A percentile compares a stretch with the other conserved stretches of the same genome.
phyloP scores from a whole-genome alignment of 108 stramenopile species.

The Skeletonema potamos region DNA sequence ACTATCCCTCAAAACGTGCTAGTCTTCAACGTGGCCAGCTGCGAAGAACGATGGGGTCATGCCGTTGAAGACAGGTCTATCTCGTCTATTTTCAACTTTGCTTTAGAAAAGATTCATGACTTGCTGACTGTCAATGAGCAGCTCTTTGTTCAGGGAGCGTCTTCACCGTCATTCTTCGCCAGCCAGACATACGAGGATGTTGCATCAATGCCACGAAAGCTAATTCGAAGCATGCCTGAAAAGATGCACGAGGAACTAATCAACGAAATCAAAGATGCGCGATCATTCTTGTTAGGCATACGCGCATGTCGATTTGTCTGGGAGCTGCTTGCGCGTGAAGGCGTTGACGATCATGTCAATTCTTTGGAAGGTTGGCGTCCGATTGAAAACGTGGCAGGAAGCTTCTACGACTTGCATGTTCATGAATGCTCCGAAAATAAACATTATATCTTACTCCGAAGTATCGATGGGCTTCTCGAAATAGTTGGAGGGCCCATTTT shows the following conservation, averaged over 20 bases:
- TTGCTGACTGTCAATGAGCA: conserved; percentile 4
- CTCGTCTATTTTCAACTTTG: conserved; percentile 49
- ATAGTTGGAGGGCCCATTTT: conserved; percentile 11
- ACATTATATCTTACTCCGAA: conserved; percentile 33
- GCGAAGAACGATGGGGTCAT: conserved; percentile 36
- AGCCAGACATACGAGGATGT: conserved; percentile 26
- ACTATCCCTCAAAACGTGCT: conserved; percentile 27
- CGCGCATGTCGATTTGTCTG: conserved; percentile 49
- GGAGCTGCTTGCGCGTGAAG: conserved; percentile 49
- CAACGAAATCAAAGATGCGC: conserved; percentile 44
- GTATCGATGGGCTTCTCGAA: conserved; percentile 13
- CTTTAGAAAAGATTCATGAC: conserved; percentile 42
- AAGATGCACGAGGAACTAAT: conserved; percentile 32
- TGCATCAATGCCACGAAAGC: conserved; percentile 2
- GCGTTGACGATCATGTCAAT: conserved; percentile 42
- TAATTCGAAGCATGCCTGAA: conserved; percentile 16
- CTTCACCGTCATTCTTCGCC: conserved; percentile 28
- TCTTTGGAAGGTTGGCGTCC: conserved; percentile 43
- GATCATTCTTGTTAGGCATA: conserved; percentile 34
- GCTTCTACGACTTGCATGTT: conserved; percentile 31
- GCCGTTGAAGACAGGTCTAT: conserved; percentile 56
- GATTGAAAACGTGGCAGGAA: conserved; percentile 38
- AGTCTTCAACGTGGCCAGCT: conserved; percentile 20
- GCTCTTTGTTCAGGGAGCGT: conserved; percentile 17
- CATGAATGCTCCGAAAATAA: conserved; percentile 15